These are phyloP conservation scores for Apiospora koreana DNA, from an alignment of 2,329 filamentous ascomycete genomes.

Conservation along the genomic window DNA sequence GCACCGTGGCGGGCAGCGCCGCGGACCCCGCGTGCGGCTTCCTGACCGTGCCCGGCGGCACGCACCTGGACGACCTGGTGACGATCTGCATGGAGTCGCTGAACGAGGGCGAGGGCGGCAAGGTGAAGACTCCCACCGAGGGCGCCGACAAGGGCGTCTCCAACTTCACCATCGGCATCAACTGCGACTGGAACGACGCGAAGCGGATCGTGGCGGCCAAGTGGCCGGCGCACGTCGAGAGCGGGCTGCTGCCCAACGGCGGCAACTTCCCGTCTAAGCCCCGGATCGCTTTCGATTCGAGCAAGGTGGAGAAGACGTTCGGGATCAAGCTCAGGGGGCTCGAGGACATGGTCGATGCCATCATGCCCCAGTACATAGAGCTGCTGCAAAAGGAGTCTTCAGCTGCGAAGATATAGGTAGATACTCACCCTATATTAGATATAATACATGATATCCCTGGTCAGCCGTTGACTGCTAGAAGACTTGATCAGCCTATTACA, in stretches of 20 bases:
- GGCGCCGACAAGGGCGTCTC: constrained; percentile 15
- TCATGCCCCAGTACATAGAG: constrained; percentile 19
- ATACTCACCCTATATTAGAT: no score
- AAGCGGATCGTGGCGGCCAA: constrained; percentile 11
- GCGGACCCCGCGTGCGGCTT: background rate
- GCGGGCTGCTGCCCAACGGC: constrained; percentile 14
- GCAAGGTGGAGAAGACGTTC: constrained; percentile 8
- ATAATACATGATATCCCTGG: no score
- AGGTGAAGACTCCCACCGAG: constrained; percentile 13
- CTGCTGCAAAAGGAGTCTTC: background rate
- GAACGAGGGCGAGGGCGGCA: constrained; percentile 9
- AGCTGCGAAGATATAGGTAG: background rate
- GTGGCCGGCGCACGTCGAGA: constrained; percentile 19
- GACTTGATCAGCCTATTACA: no score
- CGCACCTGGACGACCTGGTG: constrained; percentile 8
- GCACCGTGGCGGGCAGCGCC: constrained; percentile 4
- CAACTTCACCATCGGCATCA: constrained; percentile 10
- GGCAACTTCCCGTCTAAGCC: constrained; percentile 18
- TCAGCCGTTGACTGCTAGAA: no score
- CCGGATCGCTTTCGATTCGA: constrained; percentile 6
- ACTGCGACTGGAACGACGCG: constrained; percentile 16
- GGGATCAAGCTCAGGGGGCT: constrained; percentile 15
- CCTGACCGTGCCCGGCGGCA: constrained; percentile 12
- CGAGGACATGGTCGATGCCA: constrained; percentile 15
- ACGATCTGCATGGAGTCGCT: constrained; percentile 13